phyloP scores from a whole-genome alignment of 2,329 filamentous ascomycete species.

The Tolypocladium inflatum region DNA sequence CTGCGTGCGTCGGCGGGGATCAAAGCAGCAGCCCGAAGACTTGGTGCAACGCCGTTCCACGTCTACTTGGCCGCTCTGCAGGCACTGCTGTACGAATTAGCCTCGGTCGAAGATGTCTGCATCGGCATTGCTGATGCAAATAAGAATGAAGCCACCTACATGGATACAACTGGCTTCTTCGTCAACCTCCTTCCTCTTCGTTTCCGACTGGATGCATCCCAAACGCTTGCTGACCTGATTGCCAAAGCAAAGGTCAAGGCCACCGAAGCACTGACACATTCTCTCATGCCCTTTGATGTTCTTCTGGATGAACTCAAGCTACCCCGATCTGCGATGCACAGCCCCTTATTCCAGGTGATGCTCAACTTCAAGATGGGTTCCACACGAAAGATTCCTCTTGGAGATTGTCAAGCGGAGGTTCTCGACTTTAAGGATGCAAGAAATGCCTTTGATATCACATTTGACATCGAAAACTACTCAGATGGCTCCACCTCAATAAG shows the following conservation, averaged over 20 bases:
- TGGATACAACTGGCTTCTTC: slow-evolving; percentile 32
- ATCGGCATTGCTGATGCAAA: slow-evolving; percentile 41
- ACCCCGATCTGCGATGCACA: slow-evolving; percentile 23
- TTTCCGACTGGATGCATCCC: slow-evolving; percentile 17
- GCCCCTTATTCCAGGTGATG: slow-evolving; percentile 35
- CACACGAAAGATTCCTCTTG: neutral
- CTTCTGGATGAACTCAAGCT: slow-evolving; percentile 32
- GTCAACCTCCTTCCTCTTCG: slow-evolving; percentile 39
- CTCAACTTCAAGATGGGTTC: slow-evolving; percentile 24
- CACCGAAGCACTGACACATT: slow-evolving; percentile 2
- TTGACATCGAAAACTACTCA: neutral
- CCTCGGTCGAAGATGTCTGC: slow-evolving; percentile 25
- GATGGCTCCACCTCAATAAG: slow-evolving; percentile 1
- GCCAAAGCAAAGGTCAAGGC: slow-evolving; percentile 22
- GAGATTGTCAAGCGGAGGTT: neutral
- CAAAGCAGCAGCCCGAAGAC: slow-evolving; percentile 10
- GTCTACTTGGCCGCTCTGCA: slow-evolving; percentile 32
- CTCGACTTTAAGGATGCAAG: neutral
- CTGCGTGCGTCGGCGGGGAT: slow-evolving; percentile 9
- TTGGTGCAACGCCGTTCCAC: slow-evolving; percentile 26
- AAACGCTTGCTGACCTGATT: slow-evolving; percentile 12
- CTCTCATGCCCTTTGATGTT: slow-evolving; percentile 32
- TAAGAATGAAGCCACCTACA: slow-evolving; percentile 21
- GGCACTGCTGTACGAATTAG: slow-evolving; percentile 23
- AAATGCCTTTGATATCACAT: slow-evolving; percentile 1